phyloP scores from a whole-genome alignment of 805 yeast species.

The Zygosaccharomyces kombuchaensis region DNA sequence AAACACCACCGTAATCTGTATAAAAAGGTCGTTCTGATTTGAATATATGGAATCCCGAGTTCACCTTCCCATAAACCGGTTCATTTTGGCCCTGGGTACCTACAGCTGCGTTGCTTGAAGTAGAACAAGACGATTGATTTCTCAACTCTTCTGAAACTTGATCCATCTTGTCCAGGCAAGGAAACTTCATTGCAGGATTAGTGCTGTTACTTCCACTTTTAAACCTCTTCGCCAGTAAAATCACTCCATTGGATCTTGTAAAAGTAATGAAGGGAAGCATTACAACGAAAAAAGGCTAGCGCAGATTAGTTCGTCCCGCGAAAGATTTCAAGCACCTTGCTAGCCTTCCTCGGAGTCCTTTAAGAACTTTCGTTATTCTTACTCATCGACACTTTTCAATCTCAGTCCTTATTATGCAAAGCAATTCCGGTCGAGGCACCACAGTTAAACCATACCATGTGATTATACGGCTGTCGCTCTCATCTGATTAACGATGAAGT shows the following conservation, averaged over 20 bases:
- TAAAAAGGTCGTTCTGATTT: constrained; percentile 54
- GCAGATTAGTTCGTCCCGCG: background rate
- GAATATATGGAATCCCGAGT: constrained; percentile 61
- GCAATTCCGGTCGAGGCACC: background rate
- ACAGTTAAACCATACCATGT: background rate
- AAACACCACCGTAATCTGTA: constrained; percentile 75
- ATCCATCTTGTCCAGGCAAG: constrained; percentile 79
- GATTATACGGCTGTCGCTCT: background rate
- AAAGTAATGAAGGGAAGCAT: background rate
- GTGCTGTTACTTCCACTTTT: constrained; percentile 26
- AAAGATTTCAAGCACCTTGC: background rate
- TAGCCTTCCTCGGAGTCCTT: background rate
- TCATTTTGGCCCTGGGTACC: constrained; percentile 50
- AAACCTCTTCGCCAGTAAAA: constrained; percentile 10
- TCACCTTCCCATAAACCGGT: constrained; percentile 71
- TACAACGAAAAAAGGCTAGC: background rate
- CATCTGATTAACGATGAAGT: constrained; percentile 14
- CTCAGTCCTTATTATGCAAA: background rate
- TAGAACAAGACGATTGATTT: constrained; percentile 7
- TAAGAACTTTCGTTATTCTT: background rate
- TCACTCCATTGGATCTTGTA: constrained; percentile 7
- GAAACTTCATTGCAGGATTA: constrained; percentile 70
- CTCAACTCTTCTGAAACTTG: constrained; percentile 40
- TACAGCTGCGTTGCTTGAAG: constrained; percentile 12
- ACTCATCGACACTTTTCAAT: background rate